These are phyloP conservation scores for Colletotrichum sp. DNA, from an alignment of 2,329 filamentous ascomycete species.

Conservation along the genomic window DNA sequence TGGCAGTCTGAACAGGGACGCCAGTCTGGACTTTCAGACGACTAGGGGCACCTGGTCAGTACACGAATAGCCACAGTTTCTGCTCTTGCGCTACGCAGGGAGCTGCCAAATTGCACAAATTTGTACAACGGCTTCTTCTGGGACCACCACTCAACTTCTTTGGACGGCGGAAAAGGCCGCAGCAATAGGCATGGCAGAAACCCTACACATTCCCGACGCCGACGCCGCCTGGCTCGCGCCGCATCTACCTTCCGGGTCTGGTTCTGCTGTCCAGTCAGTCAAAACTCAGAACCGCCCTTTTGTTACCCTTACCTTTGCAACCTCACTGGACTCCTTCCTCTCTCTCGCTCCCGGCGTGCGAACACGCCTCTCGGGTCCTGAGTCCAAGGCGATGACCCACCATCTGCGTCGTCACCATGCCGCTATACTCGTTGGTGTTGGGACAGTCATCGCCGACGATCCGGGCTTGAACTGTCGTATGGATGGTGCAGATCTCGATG, in stretches of 20 bases:
- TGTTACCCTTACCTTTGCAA: slow-evolving; percentile 88
- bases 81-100: slow-evolving; percentile 3
- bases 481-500: slow-evolving; percentile 54
- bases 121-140: neutral
- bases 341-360: slow-evolving; percentile 79
- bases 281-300: slow-evolving; percentile 39
- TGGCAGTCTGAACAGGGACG: neutral
- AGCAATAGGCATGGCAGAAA: slow-evolving; percentile 27
- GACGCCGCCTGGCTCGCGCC: slow-evolving; percentile 33
- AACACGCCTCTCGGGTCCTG: slow-evolving; percentile 81
- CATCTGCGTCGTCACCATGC: slow-evolving; percentile 82
- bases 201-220: slow-evolving; percentile 21
- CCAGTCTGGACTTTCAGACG: neutral
- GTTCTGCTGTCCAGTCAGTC: neutral
- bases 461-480: slow-evolving; percentile 86
- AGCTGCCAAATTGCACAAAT: neutral
- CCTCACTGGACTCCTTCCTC: slow-evolving; percentile 83
- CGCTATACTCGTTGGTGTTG: slow-evolving; percentile 84
- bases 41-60: slow-evolving; percentile 11
- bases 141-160: neutral
- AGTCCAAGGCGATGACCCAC: slow-evolving; percentile 93
- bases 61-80: slow-evolving; percentile 6
- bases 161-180: neutral
- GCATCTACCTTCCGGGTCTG: slow-evolving; percentile 26
- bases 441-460: slow-evolving; percentile 84